Percentiles rank a stretch among this genome's conserved stretches.
Evolutionary conservation across 2,329 filamentous ascomycete genomes (phyloP).

Genomic region (Fusarium equiseti): DNA sequence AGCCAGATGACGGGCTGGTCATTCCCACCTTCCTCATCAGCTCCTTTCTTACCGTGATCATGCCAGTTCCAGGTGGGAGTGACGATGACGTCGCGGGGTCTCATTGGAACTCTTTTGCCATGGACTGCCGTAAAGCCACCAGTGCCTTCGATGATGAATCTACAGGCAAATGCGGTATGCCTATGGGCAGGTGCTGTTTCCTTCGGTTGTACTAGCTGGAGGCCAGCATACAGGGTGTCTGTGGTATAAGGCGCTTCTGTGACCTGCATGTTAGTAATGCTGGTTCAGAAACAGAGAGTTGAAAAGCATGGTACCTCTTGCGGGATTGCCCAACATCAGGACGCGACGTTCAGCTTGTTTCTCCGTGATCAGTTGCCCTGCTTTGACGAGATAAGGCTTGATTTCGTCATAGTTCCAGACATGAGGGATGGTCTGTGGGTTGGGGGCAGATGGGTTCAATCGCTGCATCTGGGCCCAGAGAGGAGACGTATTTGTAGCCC

Average conservation of each 20-base stretch:
- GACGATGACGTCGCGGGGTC: slow-evolving; percentile 66
- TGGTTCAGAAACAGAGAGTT: background rate
- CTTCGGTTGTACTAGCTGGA: slow-evolving; percentile 68
- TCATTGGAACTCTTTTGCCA: slow-evolving; percentile 63
- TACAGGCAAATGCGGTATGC: slow-evolving; percentile 66
- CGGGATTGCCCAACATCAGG: slow-evolving; percentile 56
- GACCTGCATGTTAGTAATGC: slow-evolving; percentile 24
- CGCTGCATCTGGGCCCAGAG: slow-evolving; percentile 62
- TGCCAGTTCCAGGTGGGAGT: slow-evolving; percentile 71
- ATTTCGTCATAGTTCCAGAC: slow-evolving; percentile 54
- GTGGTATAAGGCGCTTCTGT: slow-evolving; percentile 66
- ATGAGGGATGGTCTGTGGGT: slow-evolving; percentile 55
- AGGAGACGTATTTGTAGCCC: slow-evolving; percentile 45
- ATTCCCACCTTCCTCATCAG: slow-evolving; percentile 46
- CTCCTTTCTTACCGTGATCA: slow-evolving; percentile 68
- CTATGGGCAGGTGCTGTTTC: slow-evolving; percentile 67
- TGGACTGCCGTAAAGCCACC: slow-evolving; percentile 68
- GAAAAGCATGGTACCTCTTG: slow-evolving; percentile 53
- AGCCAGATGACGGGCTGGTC: slow-evolving; percentile 66
- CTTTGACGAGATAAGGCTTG: slow-evolving; percentile 49
- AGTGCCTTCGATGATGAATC: slow-evolving; percentile 68
- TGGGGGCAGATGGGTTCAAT: slow-evolving; percentile 60
- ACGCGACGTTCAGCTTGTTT: slow-evolving; percentile 57
- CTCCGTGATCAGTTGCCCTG: slow-evolving; percentile 52
- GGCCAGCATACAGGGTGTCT: slow-evolving; percentile 68